Base-by-base conservation (phyloP, 1,284 basidiomycete genomes). In the Cystobasidiaceae sp. region DNA sequence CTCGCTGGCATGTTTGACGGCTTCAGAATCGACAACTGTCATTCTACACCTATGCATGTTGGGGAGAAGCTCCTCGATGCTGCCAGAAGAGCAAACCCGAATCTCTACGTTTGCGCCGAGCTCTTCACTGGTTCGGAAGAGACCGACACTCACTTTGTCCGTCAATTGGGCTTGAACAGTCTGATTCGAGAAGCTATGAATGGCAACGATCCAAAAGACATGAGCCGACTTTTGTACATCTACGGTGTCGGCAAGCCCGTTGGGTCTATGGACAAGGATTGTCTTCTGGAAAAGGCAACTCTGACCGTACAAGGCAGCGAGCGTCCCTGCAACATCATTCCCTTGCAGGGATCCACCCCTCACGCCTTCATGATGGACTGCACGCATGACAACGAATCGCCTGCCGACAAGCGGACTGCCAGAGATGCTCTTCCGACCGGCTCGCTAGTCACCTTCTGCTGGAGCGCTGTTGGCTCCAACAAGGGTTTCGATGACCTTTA, bases 401-500 rank as follows among this genome's bases (percentile, higher is more conserved):
- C 88, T 1, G 77, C 86, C 9, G 84, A 89, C 77, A 96, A 94
- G 77, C 85, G 91, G 39, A 88, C 89, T 1, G 90, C 92, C 5
- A 90, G 94, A 76, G 91, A 97, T 75, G 87, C 91, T 0, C 82
- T 97, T n/a, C 87, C 90, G 4, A 92, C 90, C 0, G 93, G 89
- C 4, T 89, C 90, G 8, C 81, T 97, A 15, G 87, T 89, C 17
- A 85, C 91, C 0, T 96, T 96, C 78, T 87, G 87, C 49, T 85
- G 84, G 74, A 89, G 85, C 17, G 93, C 89, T 4, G 83, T 89
- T 49, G 93, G 92, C 1, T 93, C 90, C 5, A 91, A 91, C 71
- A 94, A 96, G 77, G 93, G 93, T 33, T 94, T 93, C 73, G 93
- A 97, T 74, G 93, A 97, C 73, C 78, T 97, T n/a, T 96, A 96